Evolutionary conservation across 768 basidiomycete species (phyloP), one percentile per base, ranked within the genome.

Genomic region (Lentinula detonsa): DNA sequence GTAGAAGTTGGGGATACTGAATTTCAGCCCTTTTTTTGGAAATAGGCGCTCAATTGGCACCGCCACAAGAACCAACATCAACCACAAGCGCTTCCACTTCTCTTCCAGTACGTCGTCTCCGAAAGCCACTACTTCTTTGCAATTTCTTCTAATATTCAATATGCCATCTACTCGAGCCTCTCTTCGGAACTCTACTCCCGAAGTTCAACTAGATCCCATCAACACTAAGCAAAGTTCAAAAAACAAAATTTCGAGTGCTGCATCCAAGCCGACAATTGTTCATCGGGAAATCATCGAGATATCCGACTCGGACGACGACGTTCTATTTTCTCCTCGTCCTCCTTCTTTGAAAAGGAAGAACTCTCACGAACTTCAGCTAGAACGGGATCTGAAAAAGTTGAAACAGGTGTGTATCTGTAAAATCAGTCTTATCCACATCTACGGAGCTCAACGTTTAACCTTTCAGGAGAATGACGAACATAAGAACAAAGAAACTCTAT

Each of bases 381-480:
- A 75, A 60, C 71, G 70, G 54, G 74, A 83, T 59, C 65, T 83
- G 15, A 75, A 72, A 53, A 76, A 69, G 49, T 65, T 81, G 9
- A 75, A 77, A 67, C 75, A 79, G 66, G 85, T 84, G 37, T 8
- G 73, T 28, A 28, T 28, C 28, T 28, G 28, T 28, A 64, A 64
- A 40, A 65, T 61, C 51, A 39, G 6, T 39, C 11, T 40, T 16
- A 31, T 33, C 28, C 15, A 35, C 7, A 15, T 57, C 11, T 31
- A 9, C 56, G 28, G 21, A 35, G 31, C 10, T 18, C 11, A 11
- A 5, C 34, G 8, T n/a, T 18, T 39, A 2, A 8, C 28, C 8
- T 5, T 37, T 5, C 34, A 59, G 57, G 57, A 59, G 37, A 48
- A 46, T 28, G 57, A 46, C 1, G 18, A 15, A 8, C 34, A 18